Percentiles rank a stretch among this genome's conserved stretches.
Evolutionary conservation across 345 rosid genomes (phyloP).

Genomic region (Microcos paniculata): DNA sequence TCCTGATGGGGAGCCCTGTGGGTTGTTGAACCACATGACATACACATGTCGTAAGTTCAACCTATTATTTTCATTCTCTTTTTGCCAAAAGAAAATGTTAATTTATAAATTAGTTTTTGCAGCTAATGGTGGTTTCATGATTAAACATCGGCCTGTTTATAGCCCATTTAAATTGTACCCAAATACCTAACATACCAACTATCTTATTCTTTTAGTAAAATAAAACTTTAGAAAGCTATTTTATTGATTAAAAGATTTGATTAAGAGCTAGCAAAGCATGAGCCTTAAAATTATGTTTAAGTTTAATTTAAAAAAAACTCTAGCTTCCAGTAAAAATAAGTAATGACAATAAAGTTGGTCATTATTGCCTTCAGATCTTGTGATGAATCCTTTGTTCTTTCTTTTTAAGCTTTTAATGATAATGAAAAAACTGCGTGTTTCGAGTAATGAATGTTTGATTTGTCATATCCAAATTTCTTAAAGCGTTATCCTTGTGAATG

Average conservation of each 20-base stretch:
- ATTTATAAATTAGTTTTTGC: not conserved
- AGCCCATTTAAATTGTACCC: not conserved
- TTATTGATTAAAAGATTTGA: not conserved
- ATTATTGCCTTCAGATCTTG: not conserved
- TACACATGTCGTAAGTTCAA: slow-evolving; percentile 66
- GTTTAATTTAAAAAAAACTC: not conserved
- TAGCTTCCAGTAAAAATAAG: not conserved
- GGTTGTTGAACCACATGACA: slow-evolving; percentile 93
- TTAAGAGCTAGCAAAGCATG: not conserved
- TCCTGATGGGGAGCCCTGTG: slow-evolving; percentile 99
- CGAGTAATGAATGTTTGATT: not conserved
- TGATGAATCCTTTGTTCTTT: not conserved
- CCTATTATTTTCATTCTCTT: not conserved
- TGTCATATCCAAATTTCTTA: not conserved
- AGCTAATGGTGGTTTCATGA: not conserved
- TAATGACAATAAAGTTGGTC: not conserved
- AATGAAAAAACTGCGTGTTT: not conserved
- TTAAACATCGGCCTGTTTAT: not conserved
- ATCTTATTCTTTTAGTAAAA: not conserved
- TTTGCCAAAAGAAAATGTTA: too few relatives aligned
- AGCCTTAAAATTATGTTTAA: not conserved
- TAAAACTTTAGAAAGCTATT: not conserved
- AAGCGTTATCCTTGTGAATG: not conserved
- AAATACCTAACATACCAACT: not conserved
- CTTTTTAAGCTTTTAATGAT: slow-evolving; percentile 1